Base-by-base conservation (phyloP, 2,329 filamentous ascomycete species). In the Aureobasidium sp. region DNA sequence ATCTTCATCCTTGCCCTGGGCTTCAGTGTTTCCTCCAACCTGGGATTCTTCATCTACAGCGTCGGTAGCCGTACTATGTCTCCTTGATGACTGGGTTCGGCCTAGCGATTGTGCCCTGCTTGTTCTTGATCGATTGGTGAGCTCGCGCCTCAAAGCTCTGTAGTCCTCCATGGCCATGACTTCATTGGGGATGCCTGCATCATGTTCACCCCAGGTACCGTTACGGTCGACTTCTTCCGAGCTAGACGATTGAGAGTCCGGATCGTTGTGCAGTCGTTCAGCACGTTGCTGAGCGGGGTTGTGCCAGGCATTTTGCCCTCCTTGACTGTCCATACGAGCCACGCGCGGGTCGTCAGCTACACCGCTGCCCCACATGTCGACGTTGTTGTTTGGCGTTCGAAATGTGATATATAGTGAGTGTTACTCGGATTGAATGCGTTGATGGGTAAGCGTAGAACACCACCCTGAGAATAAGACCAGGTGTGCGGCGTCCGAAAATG, bases 201-300 rank as follows among this genome's bases (percentile, higher is more conserved):
- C 82, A 49, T 77, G 73, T 70, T 88, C 85, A 15, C 85, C 85
- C 85, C 85, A 88, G 25, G 81, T 84, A 37, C 84, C 83, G 53
- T 72, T 69, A 73, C 62, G 54, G 34, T 71, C 65, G 5, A 47
- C 29, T 11, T 59, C 61, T 7, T 59, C 55, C 3, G 52, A 57
- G 36, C 50, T 54, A 10, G 60, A 58, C 25, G 52, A 57, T 45
- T 47, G 16, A 21, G 54, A 53, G n/a, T 42, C 61, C 11, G 25
- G 27, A 32, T 63, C 59, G 5, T 39, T 48, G 59, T 59, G 54
- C 27, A 47, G 25, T 53, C 55, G 54, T 37, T 44, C 41, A 39
- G 39, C 47, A 27, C 48, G 27, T 16, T 32, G 54, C 11, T 63
- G 41, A 9, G 53, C 21, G 30, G 61, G 52, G 27, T 63, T 63